phyloP scores from a whole-genome alignment of 345 rosid species.

The Limnanthes douglasii region DNA sequence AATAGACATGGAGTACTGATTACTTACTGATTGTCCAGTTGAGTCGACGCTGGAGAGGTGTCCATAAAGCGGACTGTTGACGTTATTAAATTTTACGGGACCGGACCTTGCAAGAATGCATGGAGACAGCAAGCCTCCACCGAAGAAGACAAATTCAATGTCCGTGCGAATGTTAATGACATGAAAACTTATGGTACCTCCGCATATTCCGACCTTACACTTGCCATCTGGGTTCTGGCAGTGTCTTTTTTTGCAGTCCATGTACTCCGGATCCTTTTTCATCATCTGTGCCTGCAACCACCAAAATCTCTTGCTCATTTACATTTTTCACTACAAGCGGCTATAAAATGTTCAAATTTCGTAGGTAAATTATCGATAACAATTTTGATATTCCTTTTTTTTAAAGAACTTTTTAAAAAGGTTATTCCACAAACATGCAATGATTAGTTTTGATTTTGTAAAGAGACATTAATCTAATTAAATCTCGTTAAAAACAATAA shows the following conservation, averaged over 20 bases:
- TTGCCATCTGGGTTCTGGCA: slow-evolving; percentile 12
- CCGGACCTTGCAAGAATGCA: slow-evolving; percentile 26
- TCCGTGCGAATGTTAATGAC: slow-evolving; percentile 48
- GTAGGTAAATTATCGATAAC: no score
- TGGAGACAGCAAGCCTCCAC: slow-evolving; percentile 34
- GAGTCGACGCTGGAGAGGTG: slow-evolving; percentile 47
- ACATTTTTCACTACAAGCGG: no score
- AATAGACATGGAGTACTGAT: no score
- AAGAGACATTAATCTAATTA: no score
- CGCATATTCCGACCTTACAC: slow-evolving; percentile 24
- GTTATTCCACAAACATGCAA: no score
- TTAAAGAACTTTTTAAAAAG: no score
- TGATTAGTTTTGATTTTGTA: no score
- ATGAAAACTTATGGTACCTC: slow-evolving; percentile 30
- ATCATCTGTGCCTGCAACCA: slow-evolving; percentile 34
- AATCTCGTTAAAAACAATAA: no score
- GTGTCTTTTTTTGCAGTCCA: slow-evolving; percentile 25
- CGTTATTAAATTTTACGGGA: slow-evolving; percentile 31
- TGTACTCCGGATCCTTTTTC: slow-evolving; percentile 35
- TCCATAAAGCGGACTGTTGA: slow-evolving; percentile 32
- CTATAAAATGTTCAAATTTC: no score
- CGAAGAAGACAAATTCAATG: slow-evolving; percentile 39
- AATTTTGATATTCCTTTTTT: no score
- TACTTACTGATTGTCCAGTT: slow-evolving; percentile 33
- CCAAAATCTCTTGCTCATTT: no score